phyloP scores from a whole-genome alignment of 2,329 filamentous ascomycete species.

The Pestalotiopsis sp. region DNA sequence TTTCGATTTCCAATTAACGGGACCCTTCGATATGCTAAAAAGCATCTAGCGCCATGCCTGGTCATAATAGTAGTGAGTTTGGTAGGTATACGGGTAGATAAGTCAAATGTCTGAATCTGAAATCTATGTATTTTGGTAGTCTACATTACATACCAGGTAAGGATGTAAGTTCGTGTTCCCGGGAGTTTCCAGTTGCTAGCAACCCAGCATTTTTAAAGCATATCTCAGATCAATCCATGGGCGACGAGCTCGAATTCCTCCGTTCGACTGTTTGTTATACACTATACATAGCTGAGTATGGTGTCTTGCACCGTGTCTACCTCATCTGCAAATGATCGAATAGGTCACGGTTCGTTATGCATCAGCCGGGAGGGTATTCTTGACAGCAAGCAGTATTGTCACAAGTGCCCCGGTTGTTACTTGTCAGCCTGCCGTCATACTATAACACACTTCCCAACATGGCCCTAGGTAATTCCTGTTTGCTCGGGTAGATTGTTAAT shows the following conservation, averaged over 20 bases:
- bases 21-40: slow-evolving; percentile 9
- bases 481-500: not conserved
- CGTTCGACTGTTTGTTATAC: not conserved
- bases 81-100: not conserved
- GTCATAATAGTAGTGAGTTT: not conserved
- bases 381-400: not conserved
- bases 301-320: not conserved
- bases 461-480: not conserved
- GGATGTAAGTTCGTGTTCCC: not conserved
- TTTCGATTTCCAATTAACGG: slow-evolving; percentile 8
- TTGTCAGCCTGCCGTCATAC: not conserved
- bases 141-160: not conserved
- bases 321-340: not conserved
- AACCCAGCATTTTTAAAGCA: not conserved
- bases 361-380: not conserved
- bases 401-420: not conserved
- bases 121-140: not conserved
- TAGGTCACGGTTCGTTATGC: not conserved
- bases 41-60: not conserved
- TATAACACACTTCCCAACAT: not conserved
- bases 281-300: not conserved
- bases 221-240: not conserved
- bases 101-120: not conserved
- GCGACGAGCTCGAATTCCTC: not conserved
- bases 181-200: not conserved